Percentiles rank a stretch among this genome's conserved stretches.
phyloP scores from a whole-genome alignment of 495 filamentous ascomycete species.

The Aspergillus ostianus region DNA sequence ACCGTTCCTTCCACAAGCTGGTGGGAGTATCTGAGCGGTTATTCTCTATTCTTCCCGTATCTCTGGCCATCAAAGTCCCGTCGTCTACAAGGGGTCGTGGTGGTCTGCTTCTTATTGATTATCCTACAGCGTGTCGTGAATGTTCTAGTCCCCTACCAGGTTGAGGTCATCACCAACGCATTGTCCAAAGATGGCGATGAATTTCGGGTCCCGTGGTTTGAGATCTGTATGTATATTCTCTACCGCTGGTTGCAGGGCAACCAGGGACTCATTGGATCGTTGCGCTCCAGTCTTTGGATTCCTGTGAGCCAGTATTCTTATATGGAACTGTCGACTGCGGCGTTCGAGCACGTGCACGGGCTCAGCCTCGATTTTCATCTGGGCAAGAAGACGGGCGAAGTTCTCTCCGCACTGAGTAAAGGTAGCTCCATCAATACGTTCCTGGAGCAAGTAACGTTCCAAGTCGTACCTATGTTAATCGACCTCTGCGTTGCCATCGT shows the following conservation, averaged over 20 bases:
- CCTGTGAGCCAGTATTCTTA: constrained; percentile 96
- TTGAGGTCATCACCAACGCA: constrained; percentile 68
- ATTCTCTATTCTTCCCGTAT: constrained; percentile 88
- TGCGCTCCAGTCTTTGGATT: constrained; percentile 85
- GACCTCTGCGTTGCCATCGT: constrained; percentile 84
- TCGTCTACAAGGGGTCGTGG: constrained; percentile 69
- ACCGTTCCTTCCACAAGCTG: constrained; percentile 66
- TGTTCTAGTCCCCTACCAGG: constrained; percentile 72
- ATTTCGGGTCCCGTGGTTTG: constrained; percentile 59
- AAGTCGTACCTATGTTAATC: constrained; percentile 90
- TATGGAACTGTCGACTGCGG: constrained; percentile 86
- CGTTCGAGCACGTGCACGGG: constrained; percentile 95
- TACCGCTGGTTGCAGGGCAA: constrained; percentile 85
- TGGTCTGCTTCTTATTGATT: constrained; percentile 76
- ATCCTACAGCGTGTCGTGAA: constrained; percentile 77
- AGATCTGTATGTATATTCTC: constrained; percentile 74
- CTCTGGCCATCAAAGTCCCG: constrained; percentile 83
- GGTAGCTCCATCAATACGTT: constrained; percentile 96
- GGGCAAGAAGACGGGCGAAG: constrained; percentile 94
- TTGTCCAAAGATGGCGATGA: constrained; percentile 52
- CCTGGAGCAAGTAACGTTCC: constrained; percentile 92
- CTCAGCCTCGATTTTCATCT: constrained; percentile 96
- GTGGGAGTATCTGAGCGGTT: constrained; percentile 90
- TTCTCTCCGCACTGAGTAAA: constrained; percentile 91
- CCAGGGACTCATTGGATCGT: constrained; percentile 79